Evolutionary conservation across 2,329 filamentous ascomycete genomes (phyloP), one percentile per base, ranked within the genome.

Genomic region (Cordyceps cateniannulata): DNA sequence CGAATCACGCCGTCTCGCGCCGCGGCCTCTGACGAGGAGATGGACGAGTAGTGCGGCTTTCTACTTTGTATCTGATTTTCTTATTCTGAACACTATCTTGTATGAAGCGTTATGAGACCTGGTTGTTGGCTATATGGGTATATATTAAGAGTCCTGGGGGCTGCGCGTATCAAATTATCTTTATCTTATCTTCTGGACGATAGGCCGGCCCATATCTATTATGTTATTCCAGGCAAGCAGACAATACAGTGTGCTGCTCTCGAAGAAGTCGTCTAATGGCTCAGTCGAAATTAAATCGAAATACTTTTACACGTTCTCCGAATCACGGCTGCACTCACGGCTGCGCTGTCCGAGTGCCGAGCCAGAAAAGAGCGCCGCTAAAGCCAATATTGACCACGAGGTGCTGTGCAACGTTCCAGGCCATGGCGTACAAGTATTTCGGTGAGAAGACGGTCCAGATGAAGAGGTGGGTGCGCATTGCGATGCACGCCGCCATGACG

Each of bases 391-490:
- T 92, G 48, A 93, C 78, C 42, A 82, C 70, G 63, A 93, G 71
- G 82, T 99, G 93, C 77, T 93, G 91, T 8, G 85, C 90, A 50
- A 93, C 70, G 64, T 84, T 86, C 96, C 95, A 99, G 16, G 89
- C 91, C 80, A 95, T 88, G 65, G 86, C 90, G 72, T 96, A 99
- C 66, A 99, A 76, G 73, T 93, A 98, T 74, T 98, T 99, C 0
- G 95, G 95, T 65, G 91, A 96, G 73, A 99, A 99, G 12, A 99
- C 95, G 0, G 93, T 98, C 95, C 95, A 99, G 63, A 99, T 93
- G 71, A 99, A 99, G 62, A 99, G 74, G 79, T 99, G 95, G 32
- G 90, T 91, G 66, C 93, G 80, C 70, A 99, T 73, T 8, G 84
- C 80, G 52, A 89, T 92, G 73, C 95, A 99, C 18, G 93, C 92